A percentile compares a stretch with the other conserved stretches of the same genome.
phyloP scores from a whole-genome alignment of 768 basidiomycete genomes.

The Nidula microcarpa region DNA sequence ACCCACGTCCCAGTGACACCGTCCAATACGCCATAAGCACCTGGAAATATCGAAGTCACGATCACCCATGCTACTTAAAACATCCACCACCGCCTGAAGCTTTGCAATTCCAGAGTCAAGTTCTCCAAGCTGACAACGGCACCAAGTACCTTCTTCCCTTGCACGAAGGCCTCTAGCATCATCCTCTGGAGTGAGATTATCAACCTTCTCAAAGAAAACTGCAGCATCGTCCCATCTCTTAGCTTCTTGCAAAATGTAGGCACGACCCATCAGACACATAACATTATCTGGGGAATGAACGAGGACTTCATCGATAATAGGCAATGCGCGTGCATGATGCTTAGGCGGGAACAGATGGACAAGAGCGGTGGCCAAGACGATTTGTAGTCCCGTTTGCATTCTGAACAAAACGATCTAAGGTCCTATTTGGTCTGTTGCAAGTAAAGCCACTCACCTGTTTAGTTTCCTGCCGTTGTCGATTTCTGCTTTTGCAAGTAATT shows the following conservation, averaged over 20 bases:
- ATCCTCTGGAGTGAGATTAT: constrained; percentile 42
- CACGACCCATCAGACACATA: constrained; percentile 69
- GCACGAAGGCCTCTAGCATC: constrained; percentile 54
- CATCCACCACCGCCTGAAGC: constrained; percentile 45
- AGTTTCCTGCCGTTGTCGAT: constrained; percentile 52
- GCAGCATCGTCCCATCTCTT: constrained; percentile 69
- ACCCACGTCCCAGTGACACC: constrained; percentile 67
- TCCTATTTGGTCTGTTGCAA: not conserved
- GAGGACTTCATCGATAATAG: constrained; percentile 73
- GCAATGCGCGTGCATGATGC: constrained; percentile 76
- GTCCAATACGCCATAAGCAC: constrained; percentile 83
- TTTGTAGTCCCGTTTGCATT: constrained; percentile 63
- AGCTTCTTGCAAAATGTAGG: constrained; percentile 63
- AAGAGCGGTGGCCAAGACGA: constrained; percentile 68
- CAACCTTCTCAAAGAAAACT: constrained; percentile 56
- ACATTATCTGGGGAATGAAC: constrained; percentile 57
- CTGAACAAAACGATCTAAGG: constrained; percentile 32
- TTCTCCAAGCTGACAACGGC: constrained; percentile 52
- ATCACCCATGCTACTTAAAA: constrained; percentile 41
- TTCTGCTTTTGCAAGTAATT: constrained; percentile 51
- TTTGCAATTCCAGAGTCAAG: constrained; percentile 41
- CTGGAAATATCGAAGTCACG: constrained; percentile 63
- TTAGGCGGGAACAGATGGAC: constrained; percentile 88
- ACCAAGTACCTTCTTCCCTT: constrained; percentile 86
- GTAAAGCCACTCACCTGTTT: constrained; percentile 35